Evolutionary conservation across 2,329 filamentous ascomycete genomes (phyloP), one percentile per base, ranked within the genome.

Genomic region (Epichloe elymi): DNA sequence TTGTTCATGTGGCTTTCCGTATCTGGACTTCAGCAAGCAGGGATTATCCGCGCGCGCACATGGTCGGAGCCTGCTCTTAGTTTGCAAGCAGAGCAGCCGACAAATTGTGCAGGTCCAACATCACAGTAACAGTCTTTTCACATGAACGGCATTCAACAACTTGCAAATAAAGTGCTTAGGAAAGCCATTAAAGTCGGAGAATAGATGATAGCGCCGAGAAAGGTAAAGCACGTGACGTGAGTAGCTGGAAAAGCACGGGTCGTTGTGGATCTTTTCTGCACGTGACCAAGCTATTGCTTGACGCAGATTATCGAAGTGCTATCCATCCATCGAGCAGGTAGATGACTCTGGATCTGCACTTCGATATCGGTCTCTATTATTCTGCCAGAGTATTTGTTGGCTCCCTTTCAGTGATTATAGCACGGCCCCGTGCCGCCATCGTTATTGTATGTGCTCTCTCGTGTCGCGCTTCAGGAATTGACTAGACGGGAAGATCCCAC

Each of bases 321-420:
- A 39, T 23, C 36, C 17, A 33, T 23, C n/a, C n/a, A 50, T 41
- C 4, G 35, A 46, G 33, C 30, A 47, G 46, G n/a, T 26, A 36
- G 49, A 40, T 23, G 36, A 30, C 42, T 46, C 51, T 47, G 51
- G 47, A 33, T 48, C 58, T 55, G 48, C 52, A 52, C 53, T 57
- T 61, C 59, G 55, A 65, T 66, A 67, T 65, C 62, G 60, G 56
- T 61, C 60, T 61, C 62, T 61, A 63, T 65, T 62, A 57, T 65
- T 69, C 63, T 63, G 62, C 61, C 54, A 55, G 63, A 68, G 62
- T 68, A 70, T 67, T 58, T 61, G 63, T 70, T 68, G 64, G 60
- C 60, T 63, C 39, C n/a, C 41, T 51, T 59, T 59, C 59, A 66
- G 61, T 62, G 57, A 61, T 64, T 63, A 65, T 62, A 53, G 57